Evolutionary conservation across 306 rosid species (phyloP).

Genomic region (Nissolia schottii): DNA sequence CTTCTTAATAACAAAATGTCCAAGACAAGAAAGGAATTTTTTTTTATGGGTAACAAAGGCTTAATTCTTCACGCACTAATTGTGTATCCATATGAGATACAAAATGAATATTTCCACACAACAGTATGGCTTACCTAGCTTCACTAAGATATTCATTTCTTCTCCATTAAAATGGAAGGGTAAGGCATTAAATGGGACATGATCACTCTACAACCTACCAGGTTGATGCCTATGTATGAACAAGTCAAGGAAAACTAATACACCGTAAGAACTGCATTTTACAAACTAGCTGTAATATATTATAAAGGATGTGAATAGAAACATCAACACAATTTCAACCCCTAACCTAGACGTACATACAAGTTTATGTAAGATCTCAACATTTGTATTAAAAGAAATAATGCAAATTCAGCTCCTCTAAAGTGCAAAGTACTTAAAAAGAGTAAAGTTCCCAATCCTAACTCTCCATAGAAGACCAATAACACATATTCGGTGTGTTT

Average conservation of each 20-base stretch:
- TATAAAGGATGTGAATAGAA: background rate
- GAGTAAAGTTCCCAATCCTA: background rate
- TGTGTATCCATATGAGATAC: background rate
- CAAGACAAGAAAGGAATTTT: background rate
- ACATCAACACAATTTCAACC: background rate
- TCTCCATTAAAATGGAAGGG: background rate
- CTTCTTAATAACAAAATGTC: background rate
- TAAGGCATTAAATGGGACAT: background rate
- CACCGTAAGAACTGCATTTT: background rate
- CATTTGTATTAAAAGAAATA: constrained; percentile 12
- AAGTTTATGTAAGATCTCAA: background rate
- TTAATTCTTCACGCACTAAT: background rate
- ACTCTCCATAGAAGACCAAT: background rate
- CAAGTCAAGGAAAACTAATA: background rate
- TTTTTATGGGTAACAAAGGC: background rate
- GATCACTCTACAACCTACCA: background rate
- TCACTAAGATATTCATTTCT: background rate
- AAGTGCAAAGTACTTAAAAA: background rate
- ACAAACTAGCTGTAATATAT: background rate
- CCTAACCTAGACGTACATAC: background rate
- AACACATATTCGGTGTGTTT: no score
- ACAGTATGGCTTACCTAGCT: no score
- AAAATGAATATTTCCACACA: background rate
- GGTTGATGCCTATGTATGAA: background rate
- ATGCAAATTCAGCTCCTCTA: background rate